Base-by-base conservation (phyloP, 805 yeast genomes). In the Helenozyma baotianmanensis region DNA sequence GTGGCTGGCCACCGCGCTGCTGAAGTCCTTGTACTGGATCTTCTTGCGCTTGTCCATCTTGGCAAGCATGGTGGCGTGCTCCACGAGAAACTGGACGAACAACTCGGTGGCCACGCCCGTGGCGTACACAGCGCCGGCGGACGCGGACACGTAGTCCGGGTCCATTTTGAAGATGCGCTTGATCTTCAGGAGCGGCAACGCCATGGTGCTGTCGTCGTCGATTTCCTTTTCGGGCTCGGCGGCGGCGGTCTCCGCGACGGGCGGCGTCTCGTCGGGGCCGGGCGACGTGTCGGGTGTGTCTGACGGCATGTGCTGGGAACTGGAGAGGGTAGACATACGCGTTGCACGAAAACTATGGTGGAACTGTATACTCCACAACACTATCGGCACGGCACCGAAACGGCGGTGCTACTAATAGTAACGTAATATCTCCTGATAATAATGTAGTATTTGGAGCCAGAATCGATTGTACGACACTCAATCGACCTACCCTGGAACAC, bases 41-140 rank as follows among this genome's bases (percentile, higher is more conserved):
- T 79, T 80, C 62, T 81, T 80, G 28, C 90, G 62, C 41, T 77
- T 76, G 18, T 76, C 82, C 23, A 77, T 62, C 45, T 77, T 74
- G 21, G 94, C 83, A 14, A 68, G 63, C 35, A 79, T 56, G 5
- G 77, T 64, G 0, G 92, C 88, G 50, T 81, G 85, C 50, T 80
- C 86, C 1, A 84, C 71, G 39, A 83, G 67, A 48, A 77, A 74
- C 54, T 78, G 80, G 14, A 83, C 68, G 50, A 84, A 84, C 14
- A 82, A 58, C 48, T 84, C 92, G 0, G 90, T 77, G 7, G 92
- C 88, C n/a, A 81, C 69, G 2, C 85, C 86, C 6, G 84, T 66
- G 11, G 86, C 72, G 51, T 76, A 80, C n/a, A 80, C 84, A 0
- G 90, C 86, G 18, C 78, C 65, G 36, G 75, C 80, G 2, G 87